These are phyloP conservation scores for Melanogaster broomeanus DNA, from an alignment of 768 basidiomycete species.

Conservation along the genomic window DNA sequence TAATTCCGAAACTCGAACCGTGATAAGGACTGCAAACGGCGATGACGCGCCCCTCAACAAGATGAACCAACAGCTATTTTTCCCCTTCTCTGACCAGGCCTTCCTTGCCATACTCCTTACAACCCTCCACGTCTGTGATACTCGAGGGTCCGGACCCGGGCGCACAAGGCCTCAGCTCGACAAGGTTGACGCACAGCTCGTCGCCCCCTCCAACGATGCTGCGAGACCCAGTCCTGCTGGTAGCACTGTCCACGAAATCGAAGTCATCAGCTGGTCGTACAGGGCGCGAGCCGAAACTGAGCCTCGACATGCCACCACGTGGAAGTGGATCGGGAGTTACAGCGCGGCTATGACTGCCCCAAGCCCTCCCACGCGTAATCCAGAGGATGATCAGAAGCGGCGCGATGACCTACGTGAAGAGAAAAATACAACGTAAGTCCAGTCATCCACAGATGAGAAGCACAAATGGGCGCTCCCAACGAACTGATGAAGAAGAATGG, in stretches of 20 bases:
- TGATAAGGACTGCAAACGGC: neutral
- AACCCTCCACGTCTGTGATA: neutral
- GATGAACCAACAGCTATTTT: neutral
- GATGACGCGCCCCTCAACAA: neutral
- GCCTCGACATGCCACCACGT: neutral
- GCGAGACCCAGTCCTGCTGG: constrained; percentile 9
- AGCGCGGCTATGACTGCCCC: constrained; percentile 1
- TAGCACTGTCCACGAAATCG: neutral
- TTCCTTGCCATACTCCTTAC: neutral
- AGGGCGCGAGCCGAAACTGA: constrained; percentile 11
- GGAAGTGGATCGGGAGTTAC: neutral
- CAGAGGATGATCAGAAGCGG: constrained; percentile 28
- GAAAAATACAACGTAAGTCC: neutral
- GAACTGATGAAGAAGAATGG: neutral
- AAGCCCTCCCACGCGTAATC: constrained; percentile 21
- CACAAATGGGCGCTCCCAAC: neutral
- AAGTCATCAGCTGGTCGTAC: neutral
- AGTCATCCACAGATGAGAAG: neutral
- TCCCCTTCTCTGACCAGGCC: neutral
- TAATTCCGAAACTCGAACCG: too few relatives aligned
- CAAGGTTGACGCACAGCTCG: neutral
- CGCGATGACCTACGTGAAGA: constrained; percentile 19
- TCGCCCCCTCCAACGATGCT: constrained; percentile 3
- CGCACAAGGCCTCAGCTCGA: constrained; percentile 13
- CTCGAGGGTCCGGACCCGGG: constrained; percentile 7